These are phyloP conservation scores for Rhodotorula glutinis DNA, from an alignment of 1,284 basidiomycete genomes.

Conservation along the genomic window DNA sequence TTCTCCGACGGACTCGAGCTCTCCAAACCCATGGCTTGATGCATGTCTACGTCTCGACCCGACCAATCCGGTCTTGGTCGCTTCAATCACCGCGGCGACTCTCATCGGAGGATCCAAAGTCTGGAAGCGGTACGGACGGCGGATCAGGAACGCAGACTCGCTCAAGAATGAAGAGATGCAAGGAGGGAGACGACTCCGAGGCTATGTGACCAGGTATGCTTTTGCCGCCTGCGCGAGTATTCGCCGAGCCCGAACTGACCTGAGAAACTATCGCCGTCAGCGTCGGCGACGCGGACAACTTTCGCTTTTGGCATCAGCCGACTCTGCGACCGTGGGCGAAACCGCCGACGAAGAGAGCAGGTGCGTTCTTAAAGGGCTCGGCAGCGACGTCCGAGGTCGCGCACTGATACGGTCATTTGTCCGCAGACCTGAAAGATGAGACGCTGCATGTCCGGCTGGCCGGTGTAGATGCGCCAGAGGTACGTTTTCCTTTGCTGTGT, in stretches of 20 bases:
- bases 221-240: background rate
- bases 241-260: background rate
- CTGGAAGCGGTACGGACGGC: conserved; percentile 1
- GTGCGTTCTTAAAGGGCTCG: background rate
- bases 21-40: background rate
- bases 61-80: background rate
- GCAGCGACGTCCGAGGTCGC: background rate
- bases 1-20: too few relatives aligned
- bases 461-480: background rate
- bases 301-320: conserved; percentile 1
- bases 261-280: background rate
- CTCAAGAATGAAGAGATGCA: background rate
- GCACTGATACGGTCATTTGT: background rate
- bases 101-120: background rate
- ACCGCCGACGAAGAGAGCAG: background rate
- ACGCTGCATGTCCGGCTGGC: background rate
- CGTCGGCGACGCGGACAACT: conserved; percentile 1
- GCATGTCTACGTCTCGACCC: background rate
- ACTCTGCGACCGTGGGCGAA: background rate
- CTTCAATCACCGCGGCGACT: background rate
- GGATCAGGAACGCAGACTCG: background rate
- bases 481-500: background rate
- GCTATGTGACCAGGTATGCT: background rate
- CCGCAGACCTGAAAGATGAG: background rate
- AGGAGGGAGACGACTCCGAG: background rate